A percentile compares a stretch with the other conserved stretches of the same genome.
phyloP scores from a whole-genome alignment of 257 asterid species.

The Thymus mandschuricus region DNA sequence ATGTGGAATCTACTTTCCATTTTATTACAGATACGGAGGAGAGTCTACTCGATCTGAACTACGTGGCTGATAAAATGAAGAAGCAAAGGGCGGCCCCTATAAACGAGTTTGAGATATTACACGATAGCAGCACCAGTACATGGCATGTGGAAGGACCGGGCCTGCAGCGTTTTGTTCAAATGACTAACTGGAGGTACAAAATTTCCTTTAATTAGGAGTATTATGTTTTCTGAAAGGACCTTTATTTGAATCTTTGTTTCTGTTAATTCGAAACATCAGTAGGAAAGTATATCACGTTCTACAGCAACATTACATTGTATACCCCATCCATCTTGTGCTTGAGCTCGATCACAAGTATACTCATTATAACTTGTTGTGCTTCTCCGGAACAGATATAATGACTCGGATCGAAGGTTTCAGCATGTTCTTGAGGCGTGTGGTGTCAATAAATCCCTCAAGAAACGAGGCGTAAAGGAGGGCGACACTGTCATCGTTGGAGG shows the following conservation, averaged over 20 bases:
- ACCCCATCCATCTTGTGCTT: background rate
- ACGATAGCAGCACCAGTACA: slow-evolving; percentile 49
- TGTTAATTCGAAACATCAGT: background rate
- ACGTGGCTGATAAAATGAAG: slow-evolving; percentile 71
- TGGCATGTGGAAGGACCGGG: slow-evolving; percentile 89
- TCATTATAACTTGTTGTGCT: slow-evolving; percentile 19
- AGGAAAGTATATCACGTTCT: slow-evolving; percentile 15
- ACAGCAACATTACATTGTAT: background rate
- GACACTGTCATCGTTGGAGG: slow-evolving; percentile 92
- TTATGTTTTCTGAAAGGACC: background rate
- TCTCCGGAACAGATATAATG: slow-evolving; percentile 64
- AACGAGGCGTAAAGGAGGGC: slow-evolving; percentile 90
- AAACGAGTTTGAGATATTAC: slow-evolving; percentile 76
- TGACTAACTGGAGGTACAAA: slow-evolving; percentile 97
- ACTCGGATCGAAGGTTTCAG: slow-evolving; percentile 89
- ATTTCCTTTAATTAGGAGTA: background rate
- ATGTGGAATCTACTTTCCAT: slow-evolving; percentile 10
- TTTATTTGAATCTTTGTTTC: background rate
- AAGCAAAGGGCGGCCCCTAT: slow-evolving; percentile 76
- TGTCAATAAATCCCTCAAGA: slow-evolving; percentile 77
- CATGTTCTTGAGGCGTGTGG: slow-evolving; percentile 94
- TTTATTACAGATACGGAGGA: slow-evolving; percentile 42
- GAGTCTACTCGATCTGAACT: slow-evolving; percentile 49
- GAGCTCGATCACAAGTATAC: background rate
- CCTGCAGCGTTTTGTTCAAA: slow-evolving; percentile 90